Conservation (phyloP, 805 yeast genomes). For the Metschnikowia gruessii region DNA sequence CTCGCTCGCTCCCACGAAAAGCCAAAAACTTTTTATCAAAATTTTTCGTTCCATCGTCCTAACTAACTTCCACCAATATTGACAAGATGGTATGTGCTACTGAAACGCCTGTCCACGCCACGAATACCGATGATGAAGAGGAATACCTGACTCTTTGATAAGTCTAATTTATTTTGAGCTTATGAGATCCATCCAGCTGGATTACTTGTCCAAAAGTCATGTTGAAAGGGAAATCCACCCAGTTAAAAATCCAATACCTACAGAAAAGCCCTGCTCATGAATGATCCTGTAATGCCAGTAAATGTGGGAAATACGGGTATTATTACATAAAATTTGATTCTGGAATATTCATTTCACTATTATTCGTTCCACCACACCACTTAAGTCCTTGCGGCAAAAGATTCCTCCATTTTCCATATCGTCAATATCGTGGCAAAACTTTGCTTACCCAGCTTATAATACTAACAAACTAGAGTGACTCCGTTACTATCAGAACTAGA, state of each 20-base stretch:
- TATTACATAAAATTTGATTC: too few species aligned
- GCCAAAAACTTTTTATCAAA: constrained; percentile 20
- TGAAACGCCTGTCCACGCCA: constrained; percentile 2
- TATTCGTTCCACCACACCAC: too few species aligned
- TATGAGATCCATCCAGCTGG: too few species aligned
- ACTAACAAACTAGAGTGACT: constrained; percentile 75
- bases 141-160: too few species aligned
- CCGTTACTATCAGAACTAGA: constrained; percentile 99
- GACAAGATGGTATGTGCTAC: constrained; percentile 24
- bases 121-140: neutral
- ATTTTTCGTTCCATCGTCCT: constrained; percentile 19
- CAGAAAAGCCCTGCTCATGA: too few species aligned
- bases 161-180: neutral
- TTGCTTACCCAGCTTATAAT: neutral
- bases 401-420: neutral
- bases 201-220: too few species aligned
- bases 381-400: too few species aligned
- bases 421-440: neutral
- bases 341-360: too few species aligned
- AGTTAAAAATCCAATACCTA: too few species aligned
- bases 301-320: too few species aligned
- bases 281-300: too few species aligned
- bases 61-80: constrained; percentile 21
- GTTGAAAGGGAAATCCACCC: too few species aligned
- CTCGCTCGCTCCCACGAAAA: constrained; percentile 18